Evolutionary conservation across 1,284 basidiomycete genomes (phyloP).

Genomic region (Cystobasidium sp.): DNA sequence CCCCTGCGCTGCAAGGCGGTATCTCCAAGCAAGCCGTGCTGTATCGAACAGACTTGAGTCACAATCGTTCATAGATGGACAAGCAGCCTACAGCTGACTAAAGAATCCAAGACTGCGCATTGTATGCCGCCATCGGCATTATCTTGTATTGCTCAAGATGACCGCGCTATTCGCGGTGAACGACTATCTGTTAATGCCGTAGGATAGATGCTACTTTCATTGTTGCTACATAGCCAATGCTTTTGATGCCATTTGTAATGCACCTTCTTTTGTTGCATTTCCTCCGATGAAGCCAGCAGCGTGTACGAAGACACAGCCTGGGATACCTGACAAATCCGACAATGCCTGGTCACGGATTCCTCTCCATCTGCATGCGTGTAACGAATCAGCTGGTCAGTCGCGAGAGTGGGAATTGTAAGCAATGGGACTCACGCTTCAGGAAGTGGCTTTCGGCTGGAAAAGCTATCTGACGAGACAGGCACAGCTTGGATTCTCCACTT

Average conservation of each 20-base stretch:
- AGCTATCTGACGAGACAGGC: constrained; percentile 78
- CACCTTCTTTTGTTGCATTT: constrained; percentile 89
- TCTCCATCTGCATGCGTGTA: constrained; percentile 66
- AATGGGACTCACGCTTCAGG: constrained; percentile 75
- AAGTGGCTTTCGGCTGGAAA: constrained; percentile 86
- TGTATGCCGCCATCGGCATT: too few species aligned
- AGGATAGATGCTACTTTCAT: not conserved
- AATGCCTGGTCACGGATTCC: constrained; percentile 85
- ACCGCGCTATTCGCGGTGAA: not conserved
- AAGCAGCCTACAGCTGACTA: too few species aligned
- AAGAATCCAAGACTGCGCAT: too few species aligned
- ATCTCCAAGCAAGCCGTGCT: too few species aligned
- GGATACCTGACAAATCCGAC: constrained; percentile 72
- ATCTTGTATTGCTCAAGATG: not conserved
- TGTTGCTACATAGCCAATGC: constrained; percentile 59
- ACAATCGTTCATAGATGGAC: too few species aligned
- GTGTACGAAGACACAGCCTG: constrained; percentile 87
- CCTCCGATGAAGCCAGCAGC: constrained; percentile 97
- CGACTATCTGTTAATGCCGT: not conserved
- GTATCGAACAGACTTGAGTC: too few species aligned
- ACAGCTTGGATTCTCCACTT: constrained; percentile 96
- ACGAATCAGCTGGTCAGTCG: not conserved
- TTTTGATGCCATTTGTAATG: constrained; percentile 74
- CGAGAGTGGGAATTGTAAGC: too few species aligned
- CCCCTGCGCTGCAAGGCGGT: too few species aligned